Base-by-base conservation (phyloP, 163 green algal species). In the Coccomyxa subellipsoidea region DNA sequence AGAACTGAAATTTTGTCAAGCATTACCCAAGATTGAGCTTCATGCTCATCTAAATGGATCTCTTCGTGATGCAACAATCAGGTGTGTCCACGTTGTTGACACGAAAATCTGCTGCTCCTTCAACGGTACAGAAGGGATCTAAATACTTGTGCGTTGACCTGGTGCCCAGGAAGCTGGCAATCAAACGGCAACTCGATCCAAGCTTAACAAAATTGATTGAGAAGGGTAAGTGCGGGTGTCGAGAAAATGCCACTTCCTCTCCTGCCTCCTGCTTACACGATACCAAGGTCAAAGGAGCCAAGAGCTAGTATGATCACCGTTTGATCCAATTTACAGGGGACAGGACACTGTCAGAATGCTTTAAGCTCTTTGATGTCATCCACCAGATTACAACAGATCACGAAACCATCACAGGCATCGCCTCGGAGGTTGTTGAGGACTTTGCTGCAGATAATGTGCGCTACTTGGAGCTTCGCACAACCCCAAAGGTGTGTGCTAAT, bases 1-100 rank as follows among this genome's bases (percentile, higher is more conserved):
- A 29, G 4, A 81, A 54, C 78, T 82, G 32, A 35, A 10, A 0
- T 93, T 92, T 35, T 97, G 93, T 78, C 47, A 78, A 36, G 12
- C 27, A 4, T 86, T 97, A 27, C 93, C 91, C 2, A 96, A 96
- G 70, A 78, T 95, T 0, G 94, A 98, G 87, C 87, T 98, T 80
- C 94, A 98, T 86, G 92, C 93, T 7, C 94, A 98, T 79, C 77
- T 97, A 7, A 96, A 97, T 54, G 94, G 94, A 18, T 92, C 84
- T 70, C 84, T 96, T 0, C 81, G 91, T 7, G 73, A 84, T 15
- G 81, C 87, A 18, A 96, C 92, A 0, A 85, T 96, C 34, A 83
- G 83, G 87, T 86, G n/a, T 8, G 70, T 73, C n/a, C n/a, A 35
- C 21, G 2, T 5, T 18, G 1, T 1, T 37, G 10, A 18, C 29